phyloP scores from a whole-genome alignment of 352 stramenopile species.

The Plasmopara viticola region DNA sequence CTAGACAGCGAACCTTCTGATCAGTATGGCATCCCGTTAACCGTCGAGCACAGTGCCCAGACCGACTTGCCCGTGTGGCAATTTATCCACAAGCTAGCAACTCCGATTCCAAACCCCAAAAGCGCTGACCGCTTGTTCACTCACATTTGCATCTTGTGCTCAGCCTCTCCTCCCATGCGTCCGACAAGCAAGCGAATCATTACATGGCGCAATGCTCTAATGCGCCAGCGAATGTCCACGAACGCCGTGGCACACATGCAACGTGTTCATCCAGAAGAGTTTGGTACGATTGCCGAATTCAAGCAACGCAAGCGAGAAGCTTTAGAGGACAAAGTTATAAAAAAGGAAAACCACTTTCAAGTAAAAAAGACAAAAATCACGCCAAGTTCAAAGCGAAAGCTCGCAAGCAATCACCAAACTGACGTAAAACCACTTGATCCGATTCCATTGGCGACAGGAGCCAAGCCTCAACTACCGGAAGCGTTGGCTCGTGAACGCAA shows the following conservation, averaged over 20 bases:
- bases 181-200: conserved; percentile 1
- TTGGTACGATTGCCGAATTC: conserved; percentile 12
- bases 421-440: neutral
- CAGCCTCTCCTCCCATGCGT: conserved; percentile 7
- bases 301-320: conserved; percentile 18
- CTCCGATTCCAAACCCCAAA: conserved; percentile 17
- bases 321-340: conserved; percentile 1
- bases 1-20: conserved; percentile 14
- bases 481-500: conserved; percentile 9
- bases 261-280: conserved; percentile 24
- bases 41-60: conserved; percentile 20
- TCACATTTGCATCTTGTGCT: conserved; percentile 32
- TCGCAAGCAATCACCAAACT: neutral
- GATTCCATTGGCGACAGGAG: neutral
- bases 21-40: conserved; percentile 21
- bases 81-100: conserved; percentile 26
- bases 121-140: conserved; percentile 18
- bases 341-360: conserved; percentile 3
- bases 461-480: neutral
- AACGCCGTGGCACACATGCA: conserved; percentile 33
- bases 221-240: conserved; percentile 36
- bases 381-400: conserved; percentile 6
- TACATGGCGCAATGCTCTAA: conserved; percentile 25
- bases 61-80: conserved; percentile 33
- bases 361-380: conserved; percentile 16